Base-by-base conservation (phyloP, 2,329 filamentous ascomycete species). In the Fusarium penzigii region DNA sequence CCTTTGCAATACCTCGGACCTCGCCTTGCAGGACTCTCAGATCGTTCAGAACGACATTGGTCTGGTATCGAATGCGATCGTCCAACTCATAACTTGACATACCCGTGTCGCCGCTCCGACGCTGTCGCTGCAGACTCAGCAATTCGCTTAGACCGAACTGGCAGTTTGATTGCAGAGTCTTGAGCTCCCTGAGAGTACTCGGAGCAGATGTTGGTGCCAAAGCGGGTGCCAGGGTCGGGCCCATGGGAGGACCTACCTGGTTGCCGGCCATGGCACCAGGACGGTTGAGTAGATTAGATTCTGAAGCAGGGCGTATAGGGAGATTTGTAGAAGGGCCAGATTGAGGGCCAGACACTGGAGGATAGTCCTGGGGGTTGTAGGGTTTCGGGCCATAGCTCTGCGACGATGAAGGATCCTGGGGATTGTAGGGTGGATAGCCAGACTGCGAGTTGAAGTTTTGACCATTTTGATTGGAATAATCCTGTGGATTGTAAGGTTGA, bases 1-100 rank as follows among this genome's bases (percentile, higher is more conserved):
- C 67, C 57, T 72, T 76, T 34, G 72, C 71, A 41, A 81, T 59
- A 3, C 67, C 67, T 5, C 72, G 67, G 3, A 83, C 72, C 54
- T 78, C 72, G 17, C 69, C 67, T 17, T 78, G 70, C 56, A 84
- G 62, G 1, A 61, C 65, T 39, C 69, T 71, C 54, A 84, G 59
- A 46, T 82, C 77, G 16, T 66, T 68, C 10, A 79, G 56, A n/a
- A 77, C 70, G 8, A 75, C 56, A 29, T 65, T 71, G 6, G 72
- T 72, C 62, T 81, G 78, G 6, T 61, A 57, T 7, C 74, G 69
- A 42, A 82, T 64, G 29, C 74, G 75, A 3, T 72, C 67, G 42
- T 80, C 75, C 34, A 77, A 64, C n/a, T 72, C 70, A 16, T 70
- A 55, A 36, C 58, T 68, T 57, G 61, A 68, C 50, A 64, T 65